Percentiles rank a stretch among this genome's conserved stretches.
Conservation (phyloP, 176 grass and related monocot genomes). For the Raddia distichophylla region DNA sequence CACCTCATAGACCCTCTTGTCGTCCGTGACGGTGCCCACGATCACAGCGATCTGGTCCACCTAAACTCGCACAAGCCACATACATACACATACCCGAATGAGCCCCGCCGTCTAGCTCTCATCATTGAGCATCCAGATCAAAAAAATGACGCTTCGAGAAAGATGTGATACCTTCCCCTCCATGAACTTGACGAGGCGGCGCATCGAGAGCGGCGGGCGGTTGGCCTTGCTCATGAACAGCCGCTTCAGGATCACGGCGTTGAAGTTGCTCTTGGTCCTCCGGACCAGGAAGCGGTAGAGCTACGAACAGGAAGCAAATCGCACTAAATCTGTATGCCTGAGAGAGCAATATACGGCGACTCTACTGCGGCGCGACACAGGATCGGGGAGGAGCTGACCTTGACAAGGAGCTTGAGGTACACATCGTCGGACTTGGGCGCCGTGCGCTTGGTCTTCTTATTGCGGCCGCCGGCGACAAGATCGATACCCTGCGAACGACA, state of each 20-base stretch:
- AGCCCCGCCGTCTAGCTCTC: background rate
- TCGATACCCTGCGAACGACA: constrained; percentile 53
- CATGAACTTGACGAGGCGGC: constrained; percentile 76
- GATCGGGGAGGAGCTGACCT: constrained; percentile 32
- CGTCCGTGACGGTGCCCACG: constrained; percentile 81
- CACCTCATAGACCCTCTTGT: constrained; percentile 74
- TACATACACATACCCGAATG: background rate
- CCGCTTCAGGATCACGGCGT: constrained; percentile 79
- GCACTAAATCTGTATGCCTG: constrained; percentile 1
- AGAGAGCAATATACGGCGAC: background rate
- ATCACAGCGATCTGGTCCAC: constrained; percentile 68
- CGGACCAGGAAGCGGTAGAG: constrained; percentile 83
- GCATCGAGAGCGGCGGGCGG: constrained; percentile 71
- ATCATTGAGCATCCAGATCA: background rate
- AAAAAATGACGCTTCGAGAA: constrained; percentile 12
- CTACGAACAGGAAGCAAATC: constrained; percentile 19
- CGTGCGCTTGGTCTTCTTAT: constrained; percentile 75
- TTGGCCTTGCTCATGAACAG: constrained; percentile 93
- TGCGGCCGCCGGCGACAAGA: constrained; percentile 70
- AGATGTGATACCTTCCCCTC: constrained; percentile 44
- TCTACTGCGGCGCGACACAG: too few species aligned
- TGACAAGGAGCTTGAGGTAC: constrained; percentile 79
- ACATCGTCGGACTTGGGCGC: constrained; percentile 78
- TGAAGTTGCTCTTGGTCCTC: constrained; percentile 76
- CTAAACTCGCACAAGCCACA: constrained; percentile 31